Base-by-base conservation (phyloP, 2,329 filamentous ascomycete genomes). In the Tricladium varicosporioides region DNA sequence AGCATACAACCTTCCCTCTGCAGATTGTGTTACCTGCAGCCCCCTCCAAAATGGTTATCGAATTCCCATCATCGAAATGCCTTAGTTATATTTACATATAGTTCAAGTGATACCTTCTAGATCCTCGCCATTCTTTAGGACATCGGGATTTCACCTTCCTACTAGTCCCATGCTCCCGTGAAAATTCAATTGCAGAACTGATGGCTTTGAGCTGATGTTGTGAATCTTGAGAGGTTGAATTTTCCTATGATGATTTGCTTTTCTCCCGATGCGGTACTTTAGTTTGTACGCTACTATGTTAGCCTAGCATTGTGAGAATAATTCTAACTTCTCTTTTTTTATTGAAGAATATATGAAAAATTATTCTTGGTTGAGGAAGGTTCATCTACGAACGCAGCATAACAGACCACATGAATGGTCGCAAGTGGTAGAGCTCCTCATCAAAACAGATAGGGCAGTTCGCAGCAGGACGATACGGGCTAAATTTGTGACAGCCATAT, bases 21-120 rank as follows among this genome's bases (percentile, higher is more conserved):
- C n/a, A 18, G 42, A 51, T 15, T 51, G 31, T 19, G 48, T 51
- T 9, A 32, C 42, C 18, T 42, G 48, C 31, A 42, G 42, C 18
- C 15, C 48, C 42, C 33, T 36, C 48, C 48, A n/a, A 22, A 51
- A 51, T n/a, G 48, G 22, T 11, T 51, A 51, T 14, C 42, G 48
- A 11, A 51, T 42, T 11, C 42, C 48, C 5, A 51, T 51, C 13
- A 42, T 51, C 31, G 48, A 51, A 5, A 10, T n/a, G 14, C 33
- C 31, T 42, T 51, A 32, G 19, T 51, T 40, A 32, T 19, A 51
- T 42, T 42, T 51, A 16, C 48, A 51, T 5, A 51, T 15, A 16
- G 42, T 42, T 32, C 36, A 19, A 7, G 48, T 51, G 10, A 51
- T 16, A 18, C 19, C 19, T 18, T 51, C 31, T 18, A 32, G 31